These are phyloP conservation scores for Tricholoma hemisulphureum DNA, from an alignment of 768 basidiomycete genomes.

Conservation along the genomic window DNA sequence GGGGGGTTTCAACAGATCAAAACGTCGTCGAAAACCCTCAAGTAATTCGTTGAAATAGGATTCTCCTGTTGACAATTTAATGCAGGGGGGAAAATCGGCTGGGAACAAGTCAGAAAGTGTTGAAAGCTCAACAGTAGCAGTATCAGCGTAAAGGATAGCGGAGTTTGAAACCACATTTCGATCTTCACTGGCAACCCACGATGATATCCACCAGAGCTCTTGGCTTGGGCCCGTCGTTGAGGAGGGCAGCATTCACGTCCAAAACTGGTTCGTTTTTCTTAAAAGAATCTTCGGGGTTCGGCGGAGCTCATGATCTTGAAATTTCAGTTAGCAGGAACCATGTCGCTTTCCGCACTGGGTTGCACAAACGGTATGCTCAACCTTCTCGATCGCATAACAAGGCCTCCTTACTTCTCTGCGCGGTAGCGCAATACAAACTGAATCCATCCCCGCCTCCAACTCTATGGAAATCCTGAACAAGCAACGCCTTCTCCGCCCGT, in stretches of 20 bases:
- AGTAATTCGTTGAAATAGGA: too few species aligned
- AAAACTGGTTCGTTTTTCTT: conserved; percentile 31
- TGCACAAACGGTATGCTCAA: conserved; percentile 42
- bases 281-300: too few species aligned
- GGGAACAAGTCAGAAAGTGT: too few species aligned
- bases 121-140: too few species aligned
- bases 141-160: too few species aligned
- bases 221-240: conserved; percentile 57
- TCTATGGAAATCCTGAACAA: conserved; percentile 70
- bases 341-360: conserved; percentile 34
- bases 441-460: conserved; percentile 62
- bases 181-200: conserved; percentile 10
- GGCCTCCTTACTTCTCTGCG: not conserved
- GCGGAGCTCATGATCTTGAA: not conserved
- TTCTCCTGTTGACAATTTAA: too few species aligned
- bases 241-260: conserved; percentile 45
- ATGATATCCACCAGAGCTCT: conserved; percentile 53
- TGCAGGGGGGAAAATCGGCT: too few species aligned
- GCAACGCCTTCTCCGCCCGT: conserved; percentile 87
- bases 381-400: not conserved
- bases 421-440: conserved; percentile 56
- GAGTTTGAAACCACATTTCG: too few species aligned
- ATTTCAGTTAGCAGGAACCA: conserved; percentile 44
- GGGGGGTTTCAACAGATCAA: too few species aligned
- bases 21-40: too few species aligned